A percentile compares a stretch with the other conserved stretches of the same genome.
Evolutionary conservation across 106 monocot genomes (phyloP).

Genomic region (Chionographis japonica): DNA sequence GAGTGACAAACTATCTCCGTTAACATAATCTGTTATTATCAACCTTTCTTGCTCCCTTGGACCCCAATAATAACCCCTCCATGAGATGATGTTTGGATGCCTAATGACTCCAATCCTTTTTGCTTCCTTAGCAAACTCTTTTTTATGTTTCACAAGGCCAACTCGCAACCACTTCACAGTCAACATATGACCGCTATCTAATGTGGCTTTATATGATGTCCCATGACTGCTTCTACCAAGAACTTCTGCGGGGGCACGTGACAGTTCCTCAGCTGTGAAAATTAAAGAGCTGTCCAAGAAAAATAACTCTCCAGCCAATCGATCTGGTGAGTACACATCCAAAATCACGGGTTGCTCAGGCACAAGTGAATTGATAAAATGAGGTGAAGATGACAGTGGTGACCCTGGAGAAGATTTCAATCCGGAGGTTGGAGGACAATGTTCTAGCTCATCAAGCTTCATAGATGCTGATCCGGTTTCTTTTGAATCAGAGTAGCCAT

Average conservation of each 20-base stretch:
- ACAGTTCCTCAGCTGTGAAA: slow-evolving; percentile 84
- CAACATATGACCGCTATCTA: slow-evolving; percentile 67
- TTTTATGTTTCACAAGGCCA: slow-evolving; percentile 77
- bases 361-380: slow-evolving; percentile 14
- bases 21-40: slow-evolving; percentile 70
- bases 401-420: slow-evolving; percentile 28
- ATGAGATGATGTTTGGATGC: slow-evolving; percentile 71
- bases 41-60: slow-evolving; percentile 84
- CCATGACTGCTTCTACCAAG: slow-evolving; percentile 94
- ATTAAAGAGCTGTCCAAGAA: slow-evolving; percentile 63
- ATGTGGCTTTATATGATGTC: slow-evolving; percentile 83
- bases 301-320: slow-evolving; percentile 75
- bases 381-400: slow-evolving; percentile 28
- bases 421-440: slow-evolving; percentile 5
- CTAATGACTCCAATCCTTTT: slow-evolving; percentile 67
- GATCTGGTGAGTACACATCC: slow-evolving; percentile 75
- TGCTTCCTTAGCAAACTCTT: slow-evolving; percentile 90
- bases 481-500: slow-evolving; percentile 29
- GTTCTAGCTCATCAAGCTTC: slow-evolving; percentile 10
- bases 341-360: slow-evolving; percentile 37
- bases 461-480: slow-evolving; percentile 5
- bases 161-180: slow-evolving; percentile 94
- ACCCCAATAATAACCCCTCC: slow-evolving; percentile 92
- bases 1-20: slow-evolving; percentile 78
- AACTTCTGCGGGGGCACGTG: slow-evolving; percentile 91